Base-by-base conservation (phyloP, 495 filamentous ascomycete species). In the Podospora pseudocomata region DNA sequence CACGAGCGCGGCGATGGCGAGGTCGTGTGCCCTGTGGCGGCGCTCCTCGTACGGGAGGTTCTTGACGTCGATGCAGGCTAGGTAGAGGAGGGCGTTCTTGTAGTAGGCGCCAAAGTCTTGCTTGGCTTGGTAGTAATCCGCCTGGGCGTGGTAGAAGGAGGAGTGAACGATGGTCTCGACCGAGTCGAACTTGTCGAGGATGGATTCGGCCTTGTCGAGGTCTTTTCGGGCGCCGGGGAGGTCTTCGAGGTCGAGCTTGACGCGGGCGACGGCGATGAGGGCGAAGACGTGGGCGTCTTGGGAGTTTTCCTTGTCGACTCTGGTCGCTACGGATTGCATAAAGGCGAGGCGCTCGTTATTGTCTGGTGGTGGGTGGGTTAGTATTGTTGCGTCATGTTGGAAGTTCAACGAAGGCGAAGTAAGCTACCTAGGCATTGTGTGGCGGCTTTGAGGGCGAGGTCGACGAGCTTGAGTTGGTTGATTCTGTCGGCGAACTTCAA, bases 271-370 rank as follows among this genome's bases (percentile, higher is more conserved):
- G 66, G 94, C 92, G 65, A 92, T 91, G 65, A 90, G 90, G 70
- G 94, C 96, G 77, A 95, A 97, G 66, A 97, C 93, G 76, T 93
- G 94, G 68, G 95, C 96, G 80, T 99, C 95, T 84, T 97, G 96
- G 66, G 92, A 94, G 76, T 91, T 88, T 69, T 93, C 87, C 79
- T 92, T 90, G 85, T 99, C 89, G 67, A 97, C 96, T 80, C 93
- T 95, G 69, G 89, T 87, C 66, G 89, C 89, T 71, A 97, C 89
- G 64, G 89, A 85, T 73, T 88, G 87, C 75, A 98, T 89, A 84
- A 99, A 98, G 61, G 84, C 82, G 62, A 97, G 86, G 71, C 93
- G 91, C 79, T 97, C 93, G 73, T 92, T 81, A 77, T 92, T 88
- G 85, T 96, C 94, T 97, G 67, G 2, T 7, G 15, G 53, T 11